A percentile compares a stretch with the other conserved stretches of the same genome.
Evolutionary conservation across 2,329 filamentous ascomycete genomes (phyloP).

Genomic region (Stagonosporopsis cucurbitacearum): DNA sequence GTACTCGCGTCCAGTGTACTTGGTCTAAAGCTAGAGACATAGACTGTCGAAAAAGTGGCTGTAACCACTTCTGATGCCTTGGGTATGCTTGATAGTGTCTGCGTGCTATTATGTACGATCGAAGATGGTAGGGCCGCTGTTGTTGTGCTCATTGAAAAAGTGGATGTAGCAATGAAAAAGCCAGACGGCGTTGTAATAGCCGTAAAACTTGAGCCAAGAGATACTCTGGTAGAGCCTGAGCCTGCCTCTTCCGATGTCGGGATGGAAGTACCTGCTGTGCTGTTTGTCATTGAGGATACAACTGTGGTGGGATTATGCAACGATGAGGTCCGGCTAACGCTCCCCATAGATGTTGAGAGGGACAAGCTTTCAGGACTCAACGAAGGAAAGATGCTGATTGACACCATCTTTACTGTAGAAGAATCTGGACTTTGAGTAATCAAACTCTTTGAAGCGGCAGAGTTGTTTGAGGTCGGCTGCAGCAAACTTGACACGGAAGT

Average conservation of each 20-base stretch:
- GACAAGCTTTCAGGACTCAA: background rate
- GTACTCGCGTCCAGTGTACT: conserved; percentile 4
- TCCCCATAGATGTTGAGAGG: background rate
- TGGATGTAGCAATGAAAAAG: background rate
- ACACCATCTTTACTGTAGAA: background rate
- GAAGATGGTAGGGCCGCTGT: background rate
- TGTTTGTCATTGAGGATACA: background rate
- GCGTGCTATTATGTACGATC: background rate
- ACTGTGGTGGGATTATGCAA: background rate
- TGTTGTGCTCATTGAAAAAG: background rate
- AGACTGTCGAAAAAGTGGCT: conserved; percentile 15
- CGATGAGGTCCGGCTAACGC: background rate
- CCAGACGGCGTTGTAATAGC: background rate
- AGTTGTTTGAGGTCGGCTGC: background rate
- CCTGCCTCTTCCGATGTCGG: conserved; percentile 2
- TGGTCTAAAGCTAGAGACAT: conserved; percentile 1
- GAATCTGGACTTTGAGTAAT: background rate
- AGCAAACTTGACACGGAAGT: background rate
- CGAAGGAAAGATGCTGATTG: background rate
- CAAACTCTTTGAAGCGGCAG: background rate
- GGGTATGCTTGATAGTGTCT: background rate
- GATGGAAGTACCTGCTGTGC: background rate
- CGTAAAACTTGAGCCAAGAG: background rate
- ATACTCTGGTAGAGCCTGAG: background rate
- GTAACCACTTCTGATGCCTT: background rate